Evolutionary conservation across 106 monocot species (phyloP).

Genomic region (Dendrobium huoshanense): DNA sequence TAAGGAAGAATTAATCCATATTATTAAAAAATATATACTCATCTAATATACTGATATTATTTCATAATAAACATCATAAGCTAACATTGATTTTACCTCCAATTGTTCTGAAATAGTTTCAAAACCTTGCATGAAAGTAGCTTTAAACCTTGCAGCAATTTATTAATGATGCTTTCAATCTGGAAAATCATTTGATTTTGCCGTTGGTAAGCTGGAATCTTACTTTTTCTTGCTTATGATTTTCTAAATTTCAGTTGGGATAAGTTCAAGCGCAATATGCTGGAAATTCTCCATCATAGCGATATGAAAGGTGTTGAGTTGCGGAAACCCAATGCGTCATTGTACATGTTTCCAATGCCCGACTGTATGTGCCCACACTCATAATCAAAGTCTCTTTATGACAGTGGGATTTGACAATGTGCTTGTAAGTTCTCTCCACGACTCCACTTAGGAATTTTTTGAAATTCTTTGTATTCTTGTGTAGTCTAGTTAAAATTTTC

Average conservation of each 20-base stretch:
- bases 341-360: conserved; percentile 88
- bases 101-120: not conserved
- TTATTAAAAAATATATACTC: no score
- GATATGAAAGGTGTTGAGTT: conserved; percentile 56
- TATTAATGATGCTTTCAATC: not conserved
- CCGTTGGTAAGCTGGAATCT: not conserved
- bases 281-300: conserved; percentile 73
- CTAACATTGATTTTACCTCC: no score
- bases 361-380: conserved; percentile 85
- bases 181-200: not conserved
- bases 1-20: no score
- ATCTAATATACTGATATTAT: no score
- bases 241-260: conserved; percentile 64
- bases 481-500: not conserved
- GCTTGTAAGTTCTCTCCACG: not conserved
- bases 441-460: not conserved
- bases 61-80: no score
- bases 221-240: not conserved
- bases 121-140: not conserved
- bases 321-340: conserved; percentile 54
- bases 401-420: not conserved
- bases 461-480: conserved; percentile 1
- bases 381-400: conserved; percentile 4
- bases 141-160: not conserved
- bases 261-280: conserved; percentile 80